Percentiles rank a stretch among this genome's conserved stretches.
These are phyloP conservation scores for Naegleria fowleri DNA, from an alignment of 208 protist genomes.

Conservation along the genomic window DNA sequence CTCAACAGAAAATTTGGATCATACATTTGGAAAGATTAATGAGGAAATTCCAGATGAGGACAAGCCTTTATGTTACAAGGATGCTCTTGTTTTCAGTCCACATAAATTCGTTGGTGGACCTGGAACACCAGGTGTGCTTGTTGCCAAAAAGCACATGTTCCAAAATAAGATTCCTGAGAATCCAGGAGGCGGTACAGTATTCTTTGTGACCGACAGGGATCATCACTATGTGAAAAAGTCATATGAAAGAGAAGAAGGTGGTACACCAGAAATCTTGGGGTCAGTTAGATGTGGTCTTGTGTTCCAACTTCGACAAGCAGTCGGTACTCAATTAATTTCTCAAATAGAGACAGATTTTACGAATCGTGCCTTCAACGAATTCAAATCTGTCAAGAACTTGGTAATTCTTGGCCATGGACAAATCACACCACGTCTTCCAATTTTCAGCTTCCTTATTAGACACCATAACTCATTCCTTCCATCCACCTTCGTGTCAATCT, in stretches of 20 bases:
- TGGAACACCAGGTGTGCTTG: constrained; percentile 43
- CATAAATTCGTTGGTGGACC: constrained; percentile 70
- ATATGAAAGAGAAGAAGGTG: constrained; percentile 61
- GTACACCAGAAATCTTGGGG: constrained; percentile 64
- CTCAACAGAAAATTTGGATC: constrained; percentile 14
- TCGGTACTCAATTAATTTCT: constrained; percentile 36
- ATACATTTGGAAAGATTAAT: constrained; percentile 15
- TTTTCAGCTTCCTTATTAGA: constrained; percentile 45
- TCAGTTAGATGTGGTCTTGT: constrained; percentile 53
- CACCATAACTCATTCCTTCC: constrained; percentile 54
- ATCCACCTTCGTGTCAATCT: constrained; percentile 47
- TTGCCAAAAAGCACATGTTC: constrained; percentile 40
- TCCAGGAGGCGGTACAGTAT: constrained; percentile 59
- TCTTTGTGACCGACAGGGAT: constrained; percentile 45
- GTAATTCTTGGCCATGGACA: constrained; percentile 13
- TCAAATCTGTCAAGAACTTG: background rate
- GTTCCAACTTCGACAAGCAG: constrained; percentile 51
- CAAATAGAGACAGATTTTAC: constrained; percentile 21
- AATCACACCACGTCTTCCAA: constrained; percentile 30
- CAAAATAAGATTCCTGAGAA: constrained; percentile 18
- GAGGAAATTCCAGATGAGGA: constrained; percentile 26
- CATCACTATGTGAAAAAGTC: constrained; percentile 55
- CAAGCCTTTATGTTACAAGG: constrained; percentile 39
- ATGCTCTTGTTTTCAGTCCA: constrained; percentile 59
- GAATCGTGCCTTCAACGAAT: background rate